phyloP scores from a whole-genome alignment of 495 filamentous ascomycete genomes.

The Hyaloscypha variabilis region DNA sequence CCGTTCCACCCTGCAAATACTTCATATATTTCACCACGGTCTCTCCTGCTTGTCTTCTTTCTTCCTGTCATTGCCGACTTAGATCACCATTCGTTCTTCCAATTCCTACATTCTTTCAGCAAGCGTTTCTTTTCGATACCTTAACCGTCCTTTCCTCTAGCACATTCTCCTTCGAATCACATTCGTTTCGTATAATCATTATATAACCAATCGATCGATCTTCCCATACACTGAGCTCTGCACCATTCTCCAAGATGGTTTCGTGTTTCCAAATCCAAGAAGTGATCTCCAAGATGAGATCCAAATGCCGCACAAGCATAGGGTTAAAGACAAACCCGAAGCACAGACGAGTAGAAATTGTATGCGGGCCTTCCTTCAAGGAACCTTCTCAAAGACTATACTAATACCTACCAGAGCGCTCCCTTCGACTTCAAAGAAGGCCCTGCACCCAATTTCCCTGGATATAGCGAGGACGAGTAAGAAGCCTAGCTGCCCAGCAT shows the following conservation, averaged over 20 bases:
- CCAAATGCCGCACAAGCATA: slow-evolving; percentile 23
- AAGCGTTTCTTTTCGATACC: not conserved
- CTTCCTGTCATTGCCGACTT: not conserved
- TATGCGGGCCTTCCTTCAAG: not conserved
- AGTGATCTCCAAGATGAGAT: slow-evolving; percentile 16
- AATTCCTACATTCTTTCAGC: slow-evolving; percentile 9
- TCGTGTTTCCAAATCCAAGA: slow-evolving; percentile 12
- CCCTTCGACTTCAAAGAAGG: slow-evolving; percentile 31
- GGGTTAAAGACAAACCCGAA: slow-evolving; percentile 19
- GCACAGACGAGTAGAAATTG: slow-evolving; percentile 17
- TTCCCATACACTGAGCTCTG: not conserved
- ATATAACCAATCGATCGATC: not conserved
- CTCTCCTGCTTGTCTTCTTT: not conserved
- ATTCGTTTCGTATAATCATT: not conserved
- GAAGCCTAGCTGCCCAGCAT: slow-evolving; percentile 1
- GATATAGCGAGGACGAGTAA: slow-evolving; percentile 31
- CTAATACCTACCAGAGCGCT: slow-evolving; percentile 8
- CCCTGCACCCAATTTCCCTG: slow-evolving; percentile 25
- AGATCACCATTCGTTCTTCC: not conserved
- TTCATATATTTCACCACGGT: not conserved
- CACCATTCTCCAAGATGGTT: slow-evolving; percentile 1
- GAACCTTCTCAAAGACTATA: not conserved
- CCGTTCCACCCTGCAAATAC: not conserved
- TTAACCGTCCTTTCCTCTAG: not conserved
- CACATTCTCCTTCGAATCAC: not conserved